A percentile compares a stretch with the other conserved stretches of the same genome.
Conservation (phyloP, 441 rosid genomes). For the Raphanus hybrid region DNA sequence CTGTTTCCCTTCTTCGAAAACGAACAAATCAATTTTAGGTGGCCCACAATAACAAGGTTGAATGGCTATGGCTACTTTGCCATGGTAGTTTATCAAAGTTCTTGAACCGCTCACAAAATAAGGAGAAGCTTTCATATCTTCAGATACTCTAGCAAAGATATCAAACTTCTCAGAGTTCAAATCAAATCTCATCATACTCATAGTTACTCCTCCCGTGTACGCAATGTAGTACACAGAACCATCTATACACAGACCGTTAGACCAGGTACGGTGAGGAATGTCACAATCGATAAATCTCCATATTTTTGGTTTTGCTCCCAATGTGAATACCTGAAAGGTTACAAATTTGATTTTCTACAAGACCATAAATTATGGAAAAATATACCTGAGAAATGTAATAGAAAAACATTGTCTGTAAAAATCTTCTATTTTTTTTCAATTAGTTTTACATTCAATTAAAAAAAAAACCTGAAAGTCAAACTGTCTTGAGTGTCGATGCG, state of each 20-base stretch:
- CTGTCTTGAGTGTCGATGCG: too few species aligned
- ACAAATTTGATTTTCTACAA: too few species aligned
- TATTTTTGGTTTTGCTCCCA: too few species aligned
- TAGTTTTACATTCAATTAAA: too few species aligned
- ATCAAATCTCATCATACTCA: slow-evolving; percentile 5
- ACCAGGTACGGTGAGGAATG: neutral
- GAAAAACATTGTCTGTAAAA: too few species aligned
- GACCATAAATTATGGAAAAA: too few species aligned
- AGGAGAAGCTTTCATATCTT: too few species aligned
- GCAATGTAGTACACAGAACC: slow-evolving; percentile 20
- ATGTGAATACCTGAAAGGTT: slow-evolving; percentile 5
- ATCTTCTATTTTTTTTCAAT: too few species aligned
- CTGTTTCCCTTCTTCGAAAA: neutral
- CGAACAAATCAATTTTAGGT: neutral
- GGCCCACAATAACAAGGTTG: neutral
- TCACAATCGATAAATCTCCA: slow-evolving; percentile 1
- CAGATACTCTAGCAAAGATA: neutral
- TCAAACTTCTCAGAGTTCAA: slow-evolving; percentile 16
- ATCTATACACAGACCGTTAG: slow-evolving; percentile 4
- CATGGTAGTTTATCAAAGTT: slow-evolving; percentile 18
- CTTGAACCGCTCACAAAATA: too few species aligned
- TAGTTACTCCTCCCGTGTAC: neutral
- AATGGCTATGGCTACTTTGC: slow-evolving; percentile 1
- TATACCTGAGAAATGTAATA: too few species aligned
- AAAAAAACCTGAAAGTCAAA: too few species aligned